Base-by-base conservation (phyloP, 169 alveolate genomes). In the Eimeria brunetti region DNA sequence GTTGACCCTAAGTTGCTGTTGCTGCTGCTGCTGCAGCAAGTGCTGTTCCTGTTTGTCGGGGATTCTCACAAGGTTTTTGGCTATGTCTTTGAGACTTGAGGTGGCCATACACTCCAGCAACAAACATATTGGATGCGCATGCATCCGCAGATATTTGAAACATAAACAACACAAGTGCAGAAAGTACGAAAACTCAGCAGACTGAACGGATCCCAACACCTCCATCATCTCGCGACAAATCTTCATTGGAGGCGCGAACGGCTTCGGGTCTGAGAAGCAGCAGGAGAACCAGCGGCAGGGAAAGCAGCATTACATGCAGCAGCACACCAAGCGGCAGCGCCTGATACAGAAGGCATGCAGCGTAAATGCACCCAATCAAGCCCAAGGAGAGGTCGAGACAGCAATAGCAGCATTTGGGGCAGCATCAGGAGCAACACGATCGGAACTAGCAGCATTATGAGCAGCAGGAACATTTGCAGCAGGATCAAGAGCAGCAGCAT, bases 151-250 rank as follows among this genome's bases (percentile, higher is more conserved):
- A 91, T 96, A 96, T n/a, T 97, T 95, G 88, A 96, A 98, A n/a
- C 96, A 97, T 58, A 97, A 96, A 78, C 98, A 97, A 91, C 98
- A 97, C 94, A 97, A 95, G 30, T 96, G 88, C 84, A 91, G 56
- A 88, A 94, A 96, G 86, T 83, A 60, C 3, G 89, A 89, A 80
- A 92, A 96, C 81, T 96, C 96, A 11, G 94, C 81, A 20, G 98
- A 98, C 5, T 98, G 97, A 33, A 94, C 95, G 81, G 99, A 97
- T 2, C 98, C 98, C 93, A 98, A 96, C 5, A 99, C 99, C 30
- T 99, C 99, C 99, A 99, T 97, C 99, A 98, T 98, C 94, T 98
- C 99, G 83, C 97, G 96, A 96, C 99, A 98, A 30, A 99, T 96
- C 96, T 98, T 98, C 97, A 99, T 98, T 18, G 99, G 99, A 7